Base-by-base conservation (phyloP, 108 stramenopile species). In the Nitzschia sp. region DNA sequence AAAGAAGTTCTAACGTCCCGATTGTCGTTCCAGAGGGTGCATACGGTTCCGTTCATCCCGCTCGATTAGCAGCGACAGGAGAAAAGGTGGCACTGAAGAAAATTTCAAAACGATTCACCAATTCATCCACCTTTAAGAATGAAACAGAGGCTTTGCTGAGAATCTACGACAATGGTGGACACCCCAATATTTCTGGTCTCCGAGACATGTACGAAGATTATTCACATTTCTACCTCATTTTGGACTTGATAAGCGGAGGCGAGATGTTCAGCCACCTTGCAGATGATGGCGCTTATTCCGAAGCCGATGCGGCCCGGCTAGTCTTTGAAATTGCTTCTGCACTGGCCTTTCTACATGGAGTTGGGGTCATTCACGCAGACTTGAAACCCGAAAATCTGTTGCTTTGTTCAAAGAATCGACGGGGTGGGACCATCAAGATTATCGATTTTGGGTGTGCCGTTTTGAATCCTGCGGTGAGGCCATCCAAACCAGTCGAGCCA, bases 401-500 rank as follows among this genome's bases (percentile, higher is more conserved):
- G 65, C 74, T 94, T 2, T 80, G 83, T 61, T 66, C 70, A 23
- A 77, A 80, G 62, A 87, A 81, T 29, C 69, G 73, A 29, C 69
- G 82, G 30, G 83, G 88, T 56, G 87, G 81, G 2, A 77, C 67
- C n/a, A 81, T 95, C 42, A 88, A 92, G 59, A 31, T 96, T 26
- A 90, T 96, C 38, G 95, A 96, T 62, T 96, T 96, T 85, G 95
- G 95, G 1, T 93, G 94, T 74, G 90, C 94, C 0, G 69, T 79
- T n/a, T 53, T 70, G 11, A 56, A 53, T 13, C 33, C 35, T 47
- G 42, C 11, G 23, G 66, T 51, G 19, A 51, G 49, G 21, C 5
- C 49, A 19, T 42, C 38, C 38, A 51, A 51, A 19, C 8, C 13
- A 19, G n/a, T 5, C 21, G 32, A 49, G 56, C 11, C 54, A 19